phyloP scores from a whole-genome alignment of 345 rosid species.

The Salix dunnii region DNA sequence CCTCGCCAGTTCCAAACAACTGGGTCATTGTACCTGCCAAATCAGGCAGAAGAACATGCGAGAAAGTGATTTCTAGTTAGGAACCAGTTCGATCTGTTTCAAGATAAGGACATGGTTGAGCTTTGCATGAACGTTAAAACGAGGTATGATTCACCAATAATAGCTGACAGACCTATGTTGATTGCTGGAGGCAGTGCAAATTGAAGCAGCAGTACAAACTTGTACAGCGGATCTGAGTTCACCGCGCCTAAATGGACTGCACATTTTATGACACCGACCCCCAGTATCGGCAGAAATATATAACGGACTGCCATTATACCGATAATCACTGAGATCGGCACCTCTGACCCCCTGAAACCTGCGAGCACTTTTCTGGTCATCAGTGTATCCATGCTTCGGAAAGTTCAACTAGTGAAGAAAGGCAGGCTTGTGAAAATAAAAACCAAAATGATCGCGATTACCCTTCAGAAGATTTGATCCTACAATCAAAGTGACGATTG shows the following conservation, averaged over 20 bases:
- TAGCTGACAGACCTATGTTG: constrained; percentile 28
- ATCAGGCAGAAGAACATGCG: background rate
- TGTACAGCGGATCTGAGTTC: constrained; percentile 31
- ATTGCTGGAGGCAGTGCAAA: constrained; percentile 56
- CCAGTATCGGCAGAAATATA: constrained; percentile 20
- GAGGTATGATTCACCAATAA: too few relatives aligned
- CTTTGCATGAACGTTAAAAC: background rate
- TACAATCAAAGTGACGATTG: constrained; percentile 35
- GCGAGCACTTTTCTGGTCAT: background rate
- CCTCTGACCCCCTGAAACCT: constrained; percentile 21
- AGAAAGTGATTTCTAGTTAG: too few relatives aligned
- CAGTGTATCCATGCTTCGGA: background rate
- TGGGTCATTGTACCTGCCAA: constrained; percentile 39
- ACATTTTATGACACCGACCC: constrained; percentile 22
- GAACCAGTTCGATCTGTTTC: background rate
- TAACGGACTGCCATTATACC: constrained; percentile 25
- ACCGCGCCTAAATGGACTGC: constrained; percentile 24
- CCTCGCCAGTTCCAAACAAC: constrained; percentile 31
- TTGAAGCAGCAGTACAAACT: constrained; percentile 43
- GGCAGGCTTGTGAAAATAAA: background rate
- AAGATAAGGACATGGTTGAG: background rate
- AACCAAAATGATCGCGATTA: background rate
- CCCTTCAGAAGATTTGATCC: constrained; percentile 51
- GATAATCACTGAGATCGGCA: background rate
- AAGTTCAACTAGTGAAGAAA: background rate